These are phyloP conservation scores for Teratosphaeria epicoccoides DNA, from an alignment of 2,329 filamentous ascomycete genomes.

Conservation along the genomic window DNA sequence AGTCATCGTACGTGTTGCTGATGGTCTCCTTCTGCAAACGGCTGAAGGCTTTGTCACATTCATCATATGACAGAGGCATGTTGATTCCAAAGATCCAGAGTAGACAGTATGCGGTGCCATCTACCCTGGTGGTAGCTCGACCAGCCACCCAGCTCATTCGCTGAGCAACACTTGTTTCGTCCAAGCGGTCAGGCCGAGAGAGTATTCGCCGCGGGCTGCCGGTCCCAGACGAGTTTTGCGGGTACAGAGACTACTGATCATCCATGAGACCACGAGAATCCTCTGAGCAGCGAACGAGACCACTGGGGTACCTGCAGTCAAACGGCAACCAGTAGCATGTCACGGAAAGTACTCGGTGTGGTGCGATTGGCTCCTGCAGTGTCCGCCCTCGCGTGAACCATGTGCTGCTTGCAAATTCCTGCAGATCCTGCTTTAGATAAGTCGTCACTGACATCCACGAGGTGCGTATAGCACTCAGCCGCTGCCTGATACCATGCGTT, in stretches of 20 bases:
- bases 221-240: background rate
- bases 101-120: conserved; percentile 11
- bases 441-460: too few species aligned
- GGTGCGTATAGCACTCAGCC: too few species aligned
- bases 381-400: too few species aligned
- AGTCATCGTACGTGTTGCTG: conserved; percentile 8
- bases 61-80: conserved; percentile 13
- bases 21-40: conserved; percentile 10
- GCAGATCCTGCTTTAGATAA: too few species aligned
- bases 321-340: too few species aligned
- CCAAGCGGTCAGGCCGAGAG: too few species aligned
- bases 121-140: conserved; percentile 10
- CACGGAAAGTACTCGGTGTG: too few species aligned
- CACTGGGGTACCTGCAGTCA: too few species aligned
- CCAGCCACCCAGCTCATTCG: conserved; percentile 11
- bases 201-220: background rate
- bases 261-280: background rate
- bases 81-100: conserved; percentile 15
- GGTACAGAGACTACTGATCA: background rate
- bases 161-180: conserved; percentile 8
- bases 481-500: too few species aligned
- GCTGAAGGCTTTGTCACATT: conserved; percentile 11
- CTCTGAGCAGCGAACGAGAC: background rate
- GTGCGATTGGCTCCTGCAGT: too few species aligned
- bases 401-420: too few species aligned